Conservation (phyloP, 176 grass and related monocot genomes). For the Dendrocalamus sinicus region DNA sequence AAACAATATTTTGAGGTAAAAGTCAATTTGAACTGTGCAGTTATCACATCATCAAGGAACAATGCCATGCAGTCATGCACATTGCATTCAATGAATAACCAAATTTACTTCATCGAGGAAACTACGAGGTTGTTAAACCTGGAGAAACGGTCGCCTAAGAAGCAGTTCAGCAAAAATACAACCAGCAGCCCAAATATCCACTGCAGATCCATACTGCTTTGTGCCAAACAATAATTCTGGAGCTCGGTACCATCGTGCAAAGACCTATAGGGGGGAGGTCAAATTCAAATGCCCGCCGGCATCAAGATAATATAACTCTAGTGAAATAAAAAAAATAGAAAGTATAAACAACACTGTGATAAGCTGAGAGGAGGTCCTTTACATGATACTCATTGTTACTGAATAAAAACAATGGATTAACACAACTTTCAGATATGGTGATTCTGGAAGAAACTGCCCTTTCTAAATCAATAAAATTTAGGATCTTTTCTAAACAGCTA, state of each 20-base stretch:
- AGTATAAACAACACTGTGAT: constrained; percentile 14
- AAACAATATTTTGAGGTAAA: constrained; percentile 18
- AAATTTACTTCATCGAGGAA: constrained; percentile 31
- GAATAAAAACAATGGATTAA: constrained; percentile 28
- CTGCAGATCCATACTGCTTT: constrained; percentile 95
- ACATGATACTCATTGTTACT: constrained; percentile 14
- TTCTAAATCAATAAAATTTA: constrained; percentile 23
- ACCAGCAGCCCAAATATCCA: constrained; percentile 97
- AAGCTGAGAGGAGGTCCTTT: constrained; percentile 19
- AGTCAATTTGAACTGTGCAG: background rate
- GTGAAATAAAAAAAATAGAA: constrained; percentile 18
- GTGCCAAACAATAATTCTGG: constrained; percentile 95
- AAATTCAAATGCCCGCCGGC: background rate
- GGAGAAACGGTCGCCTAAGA: constrained; percentile 79
- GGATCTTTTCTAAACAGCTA: constrained; percentile 24
- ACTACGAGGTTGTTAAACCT: constrained; percentile 55
- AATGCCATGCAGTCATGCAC: background rate
- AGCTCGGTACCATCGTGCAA: constrained; percentile 97
- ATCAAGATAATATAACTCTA: constrained; percentile 23
- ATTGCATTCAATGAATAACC: constrained; percentile 36
- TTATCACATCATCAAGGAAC: constrained; percentile 30
- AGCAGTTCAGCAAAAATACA: constrained; percentile 99
- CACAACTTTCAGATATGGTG: constrained; percentile 16
- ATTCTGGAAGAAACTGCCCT: background rate
- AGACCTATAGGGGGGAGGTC: constrained; percentile 65